phyloP scores from a whole-genome alignment of 2,329 filamentous ascomycete species.

The Dactylellina cionopaga region DNA sequence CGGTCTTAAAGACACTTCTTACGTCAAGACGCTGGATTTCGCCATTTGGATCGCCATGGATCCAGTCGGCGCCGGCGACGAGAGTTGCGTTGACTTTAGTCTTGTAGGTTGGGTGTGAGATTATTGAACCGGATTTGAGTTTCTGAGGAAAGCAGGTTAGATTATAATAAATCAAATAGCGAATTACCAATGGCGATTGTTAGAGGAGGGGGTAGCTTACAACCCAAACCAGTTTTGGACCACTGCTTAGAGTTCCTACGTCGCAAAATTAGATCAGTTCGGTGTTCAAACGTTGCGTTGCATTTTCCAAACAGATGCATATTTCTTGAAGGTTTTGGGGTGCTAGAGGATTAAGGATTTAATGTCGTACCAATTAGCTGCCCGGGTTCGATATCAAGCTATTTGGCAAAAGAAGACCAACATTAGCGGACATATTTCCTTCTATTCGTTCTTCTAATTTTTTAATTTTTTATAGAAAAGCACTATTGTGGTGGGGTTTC shows the following conservation, averaged over 20 bases:
- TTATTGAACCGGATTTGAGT: slow-evolving; percentile 58
- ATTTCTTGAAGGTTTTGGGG: background rate
- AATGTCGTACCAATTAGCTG: slow-evolving; percentile 24
- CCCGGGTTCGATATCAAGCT: slow-evolving; percentile 37
- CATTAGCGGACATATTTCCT: background rate
- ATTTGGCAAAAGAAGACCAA: background rate
- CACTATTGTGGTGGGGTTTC: background rate
- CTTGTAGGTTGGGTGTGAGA: slow-evolving; percentile 60
- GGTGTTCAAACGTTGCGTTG: background rate
- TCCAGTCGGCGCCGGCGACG: slow-evolving; percentile 61
- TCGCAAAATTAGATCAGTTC: background rate
- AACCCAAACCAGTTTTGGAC: slow-evolving; percentile 42
- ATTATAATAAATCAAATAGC: background rate
- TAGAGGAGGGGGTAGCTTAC: too few species aligned
- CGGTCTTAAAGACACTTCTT: slow-evolving; percentile 59
- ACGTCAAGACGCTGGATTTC: slow-evolving; percentile 61
- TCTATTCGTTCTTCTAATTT: background rate
- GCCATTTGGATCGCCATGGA: slow-evolving; percentile 61
- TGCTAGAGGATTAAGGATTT: background rate
- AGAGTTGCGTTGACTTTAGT: slow-evolving; percentile 61
- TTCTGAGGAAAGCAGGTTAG: slow-evolving; percentile 15
- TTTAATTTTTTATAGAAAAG: background rate
- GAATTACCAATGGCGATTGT: background rate
- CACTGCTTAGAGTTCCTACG: slow-evolving; percentile 33
- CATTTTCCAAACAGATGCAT: background rate